phyloP scores from a whole-genome alignment of 164 flowering plant species.

The Pachysandra terminalis region DNA sequence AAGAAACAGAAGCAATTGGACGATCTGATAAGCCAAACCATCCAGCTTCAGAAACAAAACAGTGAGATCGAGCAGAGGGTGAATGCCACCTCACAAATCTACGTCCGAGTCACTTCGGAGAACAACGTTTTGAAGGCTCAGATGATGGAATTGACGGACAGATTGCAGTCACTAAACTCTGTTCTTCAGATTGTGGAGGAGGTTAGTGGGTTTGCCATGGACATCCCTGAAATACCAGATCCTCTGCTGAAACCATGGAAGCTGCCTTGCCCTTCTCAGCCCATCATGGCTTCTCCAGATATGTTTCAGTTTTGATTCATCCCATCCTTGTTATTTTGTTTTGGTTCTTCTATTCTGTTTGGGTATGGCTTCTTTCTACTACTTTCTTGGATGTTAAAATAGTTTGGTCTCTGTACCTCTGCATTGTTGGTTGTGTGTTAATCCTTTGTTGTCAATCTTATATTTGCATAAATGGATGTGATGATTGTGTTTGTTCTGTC shows the following conservation, averaged over 20 bases:
- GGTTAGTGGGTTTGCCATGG: constrained; percentile 26
- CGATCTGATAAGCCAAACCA: constrained; percentile 38
- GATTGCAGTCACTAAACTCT: constrained; percentile 37
- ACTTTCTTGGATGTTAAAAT: too few relatives aligned
- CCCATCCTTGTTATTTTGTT: too few relatives aligned
- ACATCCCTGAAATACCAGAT: constrained; percentile 36
- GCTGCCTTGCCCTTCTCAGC: constrained; percentile 31
- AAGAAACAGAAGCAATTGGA: constrained; percentile 59
- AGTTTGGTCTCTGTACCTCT: too few relatives aligned
- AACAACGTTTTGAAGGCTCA: constrained; percentile 41
- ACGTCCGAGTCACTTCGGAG: constrained; percentile 26
- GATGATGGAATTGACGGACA: constrained; percentile 30
- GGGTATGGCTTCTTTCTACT: too few relatives aligned
- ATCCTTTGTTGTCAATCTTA: too few relatives aligned
- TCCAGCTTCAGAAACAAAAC: constrained; percentile 26
- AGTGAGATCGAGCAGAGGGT: constrained; percentile 18
- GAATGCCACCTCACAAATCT: constrained; percentile 14
- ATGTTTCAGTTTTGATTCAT: constrained; percentile 10
- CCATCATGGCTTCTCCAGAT: constrained; percentile 31
- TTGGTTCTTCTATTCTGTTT: too few relatives aligned
- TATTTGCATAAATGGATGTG: too few relatives aligned
- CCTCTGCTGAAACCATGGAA: constrained; percentile 49
- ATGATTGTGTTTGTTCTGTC: too few relatives aligned
- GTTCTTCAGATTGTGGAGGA: constrained; percentile 23
- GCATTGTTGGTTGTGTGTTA: too few relatives aligned